A percentile compares a stretch with the other conserved stretches of the same genome.
phyloP scores from a whole-genome alignment of 2,329 filamentous ascomycete species.

The Scytalidium lignicola region DNA sequence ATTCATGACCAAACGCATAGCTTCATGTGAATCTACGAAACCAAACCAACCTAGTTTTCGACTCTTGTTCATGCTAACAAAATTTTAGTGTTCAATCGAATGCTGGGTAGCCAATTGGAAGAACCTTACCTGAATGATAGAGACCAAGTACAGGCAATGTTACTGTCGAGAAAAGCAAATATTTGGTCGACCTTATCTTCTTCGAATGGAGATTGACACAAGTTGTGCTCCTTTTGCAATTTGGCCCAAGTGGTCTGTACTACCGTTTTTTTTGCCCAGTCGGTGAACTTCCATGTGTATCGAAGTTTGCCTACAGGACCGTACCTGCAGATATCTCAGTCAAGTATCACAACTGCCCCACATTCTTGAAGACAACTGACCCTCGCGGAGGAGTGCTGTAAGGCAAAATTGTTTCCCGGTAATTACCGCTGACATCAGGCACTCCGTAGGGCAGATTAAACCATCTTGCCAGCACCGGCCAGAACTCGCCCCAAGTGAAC shows the following conservation, averaged over 20 bases:
- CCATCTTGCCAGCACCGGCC: constrained; percentile 39
- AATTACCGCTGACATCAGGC: constrained; percentile 12
- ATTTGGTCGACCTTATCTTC: too few species aligned
- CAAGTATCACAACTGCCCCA: too few species aligned
- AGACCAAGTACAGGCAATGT: too few species aligned
- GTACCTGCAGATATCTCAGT: constrained; percentile 30
- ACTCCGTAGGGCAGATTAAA: constrained; percentile 34
- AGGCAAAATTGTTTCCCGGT: not conserved
- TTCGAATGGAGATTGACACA: constrained; percentile 15
- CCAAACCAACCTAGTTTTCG: not conserved
- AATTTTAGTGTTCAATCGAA: too few species aligned
- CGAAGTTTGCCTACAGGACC: constrained; percentile 35
- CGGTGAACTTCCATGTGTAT: constrained; percentile 34
- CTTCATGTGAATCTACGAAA: not conserved
- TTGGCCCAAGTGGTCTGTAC: constrained; percentile 41
- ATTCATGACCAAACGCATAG: too few species aligned
- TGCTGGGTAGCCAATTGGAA: too few species aligned
- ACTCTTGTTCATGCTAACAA: not conserved
- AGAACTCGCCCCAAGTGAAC: constrained; percentile 43
- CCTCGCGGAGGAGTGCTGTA: constrained; percentile 1
- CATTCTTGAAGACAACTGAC: too few species aligned
- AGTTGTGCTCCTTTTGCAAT: constrained; percentile 34
- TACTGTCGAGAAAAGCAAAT: too few species aligned
- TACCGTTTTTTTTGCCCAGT: constrained; percentile 40
- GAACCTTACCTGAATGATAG: too few species aligned